A percentile compares a stretch with the other conserved stretches of the same genome.
Evolutionary conservation across 2,329 filamentous ascomycete genomes (phyloP).

Genomic region (Fusarium robinianum): DNA sequence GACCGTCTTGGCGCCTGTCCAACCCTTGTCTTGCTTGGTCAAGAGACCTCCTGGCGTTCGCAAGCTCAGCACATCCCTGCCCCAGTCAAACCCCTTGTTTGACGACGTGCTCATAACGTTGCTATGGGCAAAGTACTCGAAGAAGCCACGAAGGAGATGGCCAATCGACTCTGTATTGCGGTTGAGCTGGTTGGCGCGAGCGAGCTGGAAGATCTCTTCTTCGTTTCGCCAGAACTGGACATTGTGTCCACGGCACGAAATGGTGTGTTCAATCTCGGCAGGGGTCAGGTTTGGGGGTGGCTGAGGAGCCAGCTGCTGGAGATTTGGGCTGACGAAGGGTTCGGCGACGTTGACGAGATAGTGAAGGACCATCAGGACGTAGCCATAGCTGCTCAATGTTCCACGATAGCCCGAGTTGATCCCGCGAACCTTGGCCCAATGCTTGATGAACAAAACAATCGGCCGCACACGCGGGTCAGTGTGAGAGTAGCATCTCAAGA

Average conservation of each 20-base stretch:
- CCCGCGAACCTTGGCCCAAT: conserved; percentile 83
- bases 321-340: conserved; percentile 83
- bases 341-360: conserved; percentile 82
- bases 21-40: conserved; percentile 78
- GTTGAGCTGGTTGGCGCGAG: conserved; percentile 62
- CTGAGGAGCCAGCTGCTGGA: conserved; percentile 64
- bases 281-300: conserved; percentile 41
- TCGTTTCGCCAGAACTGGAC: conserved; percentile 82
- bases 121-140: conserved; percentile 78
- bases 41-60: conserved; percentile 72
- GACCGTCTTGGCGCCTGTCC: conserved; percentile 80
- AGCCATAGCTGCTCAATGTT: conserved; percentile 87
- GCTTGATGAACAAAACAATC: conserved; percentile 84
- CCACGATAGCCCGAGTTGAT: conserved; percentile 89
- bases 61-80: conserved; percentile 76
- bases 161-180: conserved; percentile 73
- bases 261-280: conserved; percentile 28
- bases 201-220: conserved; percentile 66
- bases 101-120: conserved; percentile 56
- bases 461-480: conserved; percentile 77
- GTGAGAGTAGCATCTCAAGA: conserved; percentile 81
- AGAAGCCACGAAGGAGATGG: conserved; percentile 78
- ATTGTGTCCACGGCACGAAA: conserved; percentile 64
- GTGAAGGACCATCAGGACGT: conserved; percentile 89
- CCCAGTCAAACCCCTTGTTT: conserved; percentile 75